A percentile compares a stretch with the other conserved stretches of the same genome.
These are phyloP conservation scores for Boletus smithii DNA, from an alignment of 1,284 basidiomycete genomes.

Conservation along the genomic window DNA sequence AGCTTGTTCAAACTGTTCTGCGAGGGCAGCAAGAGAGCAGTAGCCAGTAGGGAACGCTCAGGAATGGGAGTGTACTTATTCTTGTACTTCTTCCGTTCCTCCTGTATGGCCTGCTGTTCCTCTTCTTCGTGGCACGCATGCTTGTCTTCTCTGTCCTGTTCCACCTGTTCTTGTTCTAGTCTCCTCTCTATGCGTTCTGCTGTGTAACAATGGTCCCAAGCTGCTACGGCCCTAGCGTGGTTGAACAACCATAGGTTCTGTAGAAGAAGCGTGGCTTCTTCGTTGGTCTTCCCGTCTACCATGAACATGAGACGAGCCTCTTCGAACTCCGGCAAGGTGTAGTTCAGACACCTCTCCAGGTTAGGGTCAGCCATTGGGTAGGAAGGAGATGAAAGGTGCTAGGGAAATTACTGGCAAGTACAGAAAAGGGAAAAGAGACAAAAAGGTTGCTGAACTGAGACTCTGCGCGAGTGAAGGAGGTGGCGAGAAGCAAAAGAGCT, in stretches of 20 bases:
- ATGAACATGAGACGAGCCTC: too few species aligned
- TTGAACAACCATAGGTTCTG: too few species aligned
- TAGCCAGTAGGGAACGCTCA: background rate
- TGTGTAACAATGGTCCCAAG: too few species aligned
- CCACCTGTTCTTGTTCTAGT: background rate
- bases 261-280: too few species aligned
- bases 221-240: too few species aligned
- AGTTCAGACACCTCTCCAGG: too few species aligned
- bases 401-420: background rate
- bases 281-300: too few species aligned
- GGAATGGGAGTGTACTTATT: background rate
- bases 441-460: too few species aligned
- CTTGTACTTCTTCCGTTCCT: background rate
- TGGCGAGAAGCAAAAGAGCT: background rate
- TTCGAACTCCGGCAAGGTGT: too few species aligned
- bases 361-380: too few species aligned
- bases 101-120: background rate
- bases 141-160: background rate
- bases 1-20: background rate
- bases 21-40: background rate
- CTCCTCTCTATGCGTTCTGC: background rate
- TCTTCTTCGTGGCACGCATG: background rate
- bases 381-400: too few species aligned
- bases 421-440: too few species aligned
- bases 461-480: background rate